Evolutionary conservation across 805 yeast genomes (phyloP), one percentile per base, ranked within the genome.

Genomic region (Candida sakaeoensis): DNA sequence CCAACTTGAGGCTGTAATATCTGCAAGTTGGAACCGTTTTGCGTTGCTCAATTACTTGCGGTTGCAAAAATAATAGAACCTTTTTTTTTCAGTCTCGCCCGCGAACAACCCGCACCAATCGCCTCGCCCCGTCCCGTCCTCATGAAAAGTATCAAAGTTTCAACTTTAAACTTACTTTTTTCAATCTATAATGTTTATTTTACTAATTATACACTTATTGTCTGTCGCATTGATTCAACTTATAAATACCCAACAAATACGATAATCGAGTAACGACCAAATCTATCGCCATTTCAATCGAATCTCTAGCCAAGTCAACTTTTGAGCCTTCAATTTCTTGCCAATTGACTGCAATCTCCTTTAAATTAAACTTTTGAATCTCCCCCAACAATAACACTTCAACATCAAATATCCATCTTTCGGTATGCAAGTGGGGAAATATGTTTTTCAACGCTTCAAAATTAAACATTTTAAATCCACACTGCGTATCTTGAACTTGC

Each of bases 371-470:
- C 0, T 62, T 51, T 57, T 87, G 87, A 46, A 85, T 70, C 49
- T 79, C 76, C 1, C 90, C 96, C 43, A 93, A 66, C 39, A 93
- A 76, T 49, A 93, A 69, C 12, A 91, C 77, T 65, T 93, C 99
- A 23, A 93, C 97, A 57, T 93, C 99, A 62, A 93, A 93, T 26
- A 93, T 93, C 99, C 99, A 93, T 38, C 98, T 82, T 61, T 93
- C 99, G 8, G 95, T 91, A 60, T 91, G 97, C 85, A 93, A 77
- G 49, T 75, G 80, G 2, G 97, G 96, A 60, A 89, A 88, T 31
- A 93, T 85, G 39, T 53, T 53, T 13, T 52, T 54, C 17, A 82
- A 75, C 0, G 96, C 83, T 7, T 71, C 65, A 44, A 80, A 75
- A 50, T 91, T 86, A 62, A 91, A 93, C 60, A 93, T 65, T 61